Evolutionary conservation across 2,329 filamentous ascomycete species (phyloP), one percentile per base, ranked within the genome.

Genomic region (Alternaria sp.): DNA sequence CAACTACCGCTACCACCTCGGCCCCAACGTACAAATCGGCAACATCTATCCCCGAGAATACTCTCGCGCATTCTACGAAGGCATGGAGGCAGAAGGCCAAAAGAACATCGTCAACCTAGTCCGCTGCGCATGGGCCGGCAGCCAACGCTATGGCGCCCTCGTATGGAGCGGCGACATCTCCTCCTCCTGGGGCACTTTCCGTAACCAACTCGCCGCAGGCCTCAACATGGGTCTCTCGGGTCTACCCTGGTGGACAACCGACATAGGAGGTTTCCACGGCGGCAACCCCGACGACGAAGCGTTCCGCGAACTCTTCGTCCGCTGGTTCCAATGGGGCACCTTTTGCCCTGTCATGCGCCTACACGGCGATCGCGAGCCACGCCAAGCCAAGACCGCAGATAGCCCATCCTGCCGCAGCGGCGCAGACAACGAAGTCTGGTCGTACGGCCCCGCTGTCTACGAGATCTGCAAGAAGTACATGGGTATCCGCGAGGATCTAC

Each of bases 81-180:
- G 88, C 0, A 84, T 86, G 80, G 67, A 72, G 13, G 80, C 75
- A 0, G 83, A 82, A 13, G 88, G 88, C 0, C 86, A 89, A 55
- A 73, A 80, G 2, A 83, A 87, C 25, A 83, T 89, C 9, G 86
- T 90, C 58, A 90, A 90, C 64, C 81, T 91, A 1, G 75, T 87
- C 2, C 83, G 85, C 1, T 87, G 85, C 69, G 85, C 85, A 0
- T 87, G 85, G 86, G 85, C 85, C 0, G 85, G 85, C 0, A 87
- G 84, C 66, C 89, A 91, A 71, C 87, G 85, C 65, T 90, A 86
- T 69, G 89, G 89, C 2, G 86, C 89, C 0, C 81, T 91, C 0
- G 87, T 91, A 1, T 91, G 89, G 89, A 86, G 84, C 54, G 89
- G 89, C 13, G 89, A 91, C 69, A 89, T 91, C 61, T 89, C 88